These are phyloP conservation scores for Magnusiomyces sp. DNA, from an alignment of 1,139 yeast genomes.

Conservation along the genomic window DNA sequence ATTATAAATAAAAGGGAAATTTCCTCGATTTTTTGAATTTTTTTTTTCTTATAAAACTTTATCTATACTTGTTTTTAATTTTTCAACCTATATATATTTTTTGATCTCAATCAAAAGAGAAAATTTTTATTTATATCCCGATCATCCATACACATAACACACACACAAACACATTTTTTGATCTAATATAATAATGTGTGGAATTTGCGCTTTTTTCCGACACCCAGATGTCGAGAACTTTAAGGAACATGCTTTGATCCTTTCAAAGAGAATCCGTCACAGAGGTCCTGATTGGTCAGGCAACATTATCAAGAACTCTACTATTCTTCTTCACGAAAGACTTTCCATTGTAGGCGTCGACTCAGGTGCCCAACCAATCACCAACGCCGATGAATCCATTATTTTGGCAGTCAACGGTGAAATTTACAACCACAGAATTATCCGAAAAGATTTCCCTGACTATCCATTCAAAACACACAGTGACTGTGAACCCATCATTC, in stretches of 20 bases:
- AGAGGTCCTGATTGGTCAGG: conserved; percentile 99
- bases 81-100: too few relatives aligned
- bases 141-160: too few relatives aligned
- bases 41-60: too few relatives aligned
- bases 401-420: conserved; percentile 91
- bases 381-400: conserved; percentile 65
- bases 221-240: conserved; percentile 72
- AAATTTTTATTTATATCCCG: too few relatives aligned
- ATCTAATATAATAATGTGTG: conserved; percentile 58
- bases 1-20: too few relatives aligned
- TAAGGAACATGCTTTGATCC: conserved; percentile 80
- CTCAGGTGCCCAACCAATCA: conserved; percentile 96
- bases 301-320: conserved; percentile 65
- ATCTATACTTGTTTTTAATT: too few relatives aligned
- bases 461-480: conserved; percentile 79
- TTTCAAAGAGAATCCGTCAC: conserved; percentile 87
- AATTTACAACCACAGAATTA: conserved; percentile 88
- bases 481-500: conserved; percentile 97
- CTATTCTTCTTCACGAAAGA: conserved; percentile 85
- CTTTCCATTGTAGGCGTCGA: conserved; percentile 86
- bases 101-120: too few relatives aligned
- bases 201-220: conserved; percentile 87
- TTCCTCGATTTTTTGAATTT: too few relatives aligned
- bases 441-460: conserved; percentile 63
- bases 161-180: neutral